phyloP scores from a whole-genome alignment of 2,329 filamentous ascomycete genomes.

The Microsporum ferrugineum region DNA sequence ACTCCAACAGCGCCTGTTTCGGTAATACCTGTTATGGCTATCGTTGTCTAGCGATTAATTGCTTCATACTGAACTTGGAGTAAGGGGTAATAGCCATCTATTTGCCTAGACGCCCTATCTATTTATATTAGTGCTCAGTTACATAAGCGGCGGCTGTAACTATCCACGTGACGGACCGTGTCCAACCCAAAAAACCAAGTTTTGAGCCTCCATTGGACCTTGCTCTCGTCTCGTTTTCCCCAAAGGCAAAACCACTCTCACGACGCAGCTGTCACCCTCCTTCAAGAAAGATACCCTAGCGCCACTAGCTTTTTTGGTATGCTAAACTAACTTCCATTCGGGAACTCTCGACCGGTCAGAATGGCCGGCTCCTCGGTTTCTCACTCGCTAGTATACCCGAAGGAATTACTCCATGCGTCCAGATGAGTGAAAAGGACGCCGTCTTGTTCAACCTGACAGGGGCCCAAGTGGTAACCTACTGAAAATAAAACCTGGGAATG shows the following conservation, averaged over 20 bases:
- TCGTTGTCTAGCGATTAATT: no score
- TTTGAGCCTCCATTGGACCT: not conserved
- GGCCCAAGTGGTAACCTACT: not conserved
- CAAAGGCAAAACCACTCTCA: not conserved
- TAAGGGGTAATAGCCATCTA: not conserved
- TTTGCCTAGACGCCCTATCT: not conserved
- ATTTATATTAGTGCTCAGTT: not conserved
- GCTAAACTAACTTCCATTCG: not conserved
- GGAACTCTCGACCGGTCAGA: not conserved
- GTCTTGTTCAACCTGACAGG: not conserved
- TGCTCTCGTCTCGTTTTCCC: not conserved
- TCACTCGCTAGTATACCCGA: not conserved
- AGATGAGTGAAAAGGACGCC: not conserved
- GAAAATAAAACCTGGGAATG: not conserved
- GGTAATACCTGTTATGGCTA: no score
- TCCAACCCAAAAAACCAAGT: constrained; percentile 3
- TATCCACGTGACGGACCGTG: not conserved
- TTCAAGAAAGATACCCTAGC: not conserved
- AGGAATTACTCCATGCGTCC: not conserved
- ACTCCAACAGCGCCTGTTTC: no score
- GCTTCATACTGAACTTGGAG: no score
- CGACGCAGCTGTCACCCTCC: not conserved
- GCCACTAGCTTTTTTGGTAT: not conserved
- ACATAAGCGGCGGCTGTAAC: not conserved
- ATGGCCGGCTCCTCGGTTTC: not conserved